Evolutionary conservation across 495 filamentous ascomycete genomes (phyloP).

Genomic region (Xylaria palmicola): DNA sequence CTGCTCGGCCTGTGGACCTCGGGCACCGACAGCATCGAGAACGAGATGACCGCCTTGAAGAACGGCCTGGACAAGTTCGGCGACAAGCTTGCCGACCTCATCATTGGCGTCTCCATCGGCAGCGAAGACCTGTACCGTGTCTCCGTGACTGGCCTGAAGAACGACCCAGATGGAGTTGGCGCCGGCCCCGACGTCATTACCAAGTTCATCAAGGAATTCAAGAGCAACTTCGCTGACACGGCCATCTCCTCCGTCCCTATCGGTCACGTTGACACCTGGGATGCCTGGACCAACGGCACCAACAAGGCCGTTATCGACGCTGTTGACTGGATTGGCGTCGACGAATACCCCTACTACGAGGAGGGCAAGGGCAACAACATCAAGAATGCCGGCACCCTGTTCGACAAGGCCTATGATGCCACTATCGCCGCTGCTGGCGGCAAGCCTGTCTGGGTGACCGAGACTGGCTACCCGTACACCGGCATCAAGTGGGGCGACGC

Average conservation of each 20-base stretch:
- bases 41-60: slow-evolving; percentile 48
- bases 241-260: slow-evolving; percentile 39
- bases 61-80: slow-evolving; percentile 45
- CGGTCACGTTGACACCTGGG: slow-evolving; percentile 54
- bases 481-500: slow-evolving; percentile 53
- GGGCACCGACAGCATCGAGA: slow-evolving; percentile 45
- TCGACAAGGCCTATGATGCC: slow-evolving; percentile 40
- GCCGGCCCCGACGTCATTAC: slow-evolving; percentile 41
- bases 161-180: slow-evolving; percentile 41
- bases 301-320: slow-evolving; percentile 48
- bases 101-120: slow-evolving; percentile 53
- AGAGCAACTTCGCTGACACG: slow-evolving; percentile 35
- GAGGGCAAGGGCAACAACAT: slow-evolving; percentile 45
- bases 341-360: slow-evolving; percentile 55
- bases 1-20: slow-evolving; percentile 55
- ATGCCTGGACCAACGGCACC: slow-evolving; percentile 45
- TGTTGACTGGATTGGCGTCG: slow-evolving; percentile 50
- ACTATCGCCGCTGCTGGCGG: slow-evolving; percentile 28
- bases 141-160: slow-evolving; percentile 41
- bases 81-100: slow-evolving; percentile 41
- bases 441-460: slow-evolving; percentile 54
- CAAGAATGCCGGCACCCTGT: slow-evolving; percentile 39
- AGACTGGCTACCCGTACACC: slow-evolving; percentile 50
- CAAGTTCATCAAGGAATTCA: slow-evolving; percentile 50
- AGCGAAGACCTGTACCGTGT: slow-evolving; percentile 56